Evolutionary conservation across 352 stramenopile species (phyloP).

Genomic region (Blastocystis sp.): DNA sequence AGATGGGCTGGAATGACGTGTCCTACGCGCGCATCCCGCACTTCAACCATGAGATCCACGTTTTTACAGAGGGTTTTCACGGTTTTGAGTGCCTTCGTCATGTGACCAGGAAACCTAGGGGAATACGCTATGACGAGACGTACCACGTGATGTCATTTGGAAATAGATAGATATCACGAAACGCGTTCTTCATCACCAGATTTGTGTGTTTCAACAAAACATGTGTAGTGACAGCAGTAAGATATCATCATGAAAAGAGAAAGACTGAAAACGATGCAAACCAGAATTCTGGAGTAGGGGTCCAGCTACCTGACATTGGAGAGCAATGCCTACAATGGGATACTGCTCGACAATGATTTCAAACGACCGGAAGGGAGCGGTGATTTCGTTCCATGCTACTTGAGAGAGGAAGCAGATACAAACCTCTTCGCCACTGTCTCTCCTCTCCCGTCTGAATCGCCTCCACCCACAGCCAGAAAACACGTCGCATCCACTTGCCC

Average conservation of each 20-base stretch:
- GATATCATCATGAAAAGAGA: neutral
- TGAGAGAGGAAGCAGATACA: no score
- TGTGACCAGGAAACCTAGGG: slow-evolving; percentile 51
- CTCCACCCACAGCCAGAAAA: neutral
- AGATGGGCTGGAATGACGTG: neutral
- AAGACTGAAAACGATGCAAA: neutral
- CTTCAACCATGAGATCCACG: slow-evolving; percentile 55
- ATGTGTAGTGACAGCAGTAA: neutral
- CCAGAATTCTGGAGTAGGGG: neutral
- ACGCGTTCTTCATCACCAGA: neutral
- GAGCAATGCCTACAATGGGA: no score
- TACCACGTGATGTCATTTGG: slow-evolving; percentile 46
- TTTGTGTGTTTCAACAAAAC: neutral
- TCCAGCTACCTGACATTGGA: neutral
- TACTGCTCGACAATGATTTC: no score
- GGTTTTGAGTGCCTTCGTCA: slow-evolving; percentile 50
- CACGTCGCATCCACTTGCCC: neutral
- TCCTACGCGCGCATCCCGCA: slow-evolving; percentile 37
- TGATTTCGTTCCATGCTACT: no score
- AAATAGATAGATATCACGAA: slow-evolving; percentile 29
- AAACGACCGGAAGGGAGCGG: no score
- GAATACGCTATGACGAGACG: neutral
- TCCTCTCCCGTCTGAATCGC: neutral
- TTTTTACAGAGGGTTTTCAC: slow-evolving; percentile 29
- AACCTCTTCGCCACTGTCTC: no score